Conservation (phyloP, 1,284 basidiomycete genomes). For the Xerocomus nothofagi region DNA sequence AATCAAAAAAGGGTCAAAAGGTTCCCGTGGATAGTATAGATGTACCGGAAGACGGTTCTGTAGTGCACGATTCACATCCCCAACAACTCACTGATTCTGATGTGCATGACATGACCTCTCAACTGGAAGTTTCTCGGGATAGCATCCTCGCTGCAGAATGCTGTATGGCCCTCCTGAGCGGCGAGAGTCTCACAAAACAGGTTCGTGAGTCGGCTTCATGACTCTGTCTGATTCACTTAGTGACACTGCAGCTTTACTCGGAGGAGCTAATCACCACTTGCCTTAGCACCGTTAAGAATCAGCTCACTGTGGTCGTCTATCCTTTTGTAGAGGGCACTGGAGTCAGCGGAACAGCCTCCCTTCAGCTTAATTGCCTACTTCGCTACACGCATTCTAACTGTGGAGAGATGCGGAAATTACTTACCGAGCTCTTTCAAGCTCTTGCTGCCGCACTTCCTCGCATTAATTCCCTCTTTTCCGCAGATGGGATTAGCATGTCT, state of each 20-base stretch:
- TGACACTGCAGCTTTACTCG: constrained; percentile 68
- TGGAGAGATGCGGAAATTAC: constrained; percentile 50
- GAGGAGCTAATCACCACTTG: constrained; percentile 88
- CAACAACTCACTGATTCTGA: constrained; percentile 48
- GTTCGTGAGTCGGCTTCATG: constrained; percentile 41
- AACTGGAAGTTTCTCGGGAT: constrained; percentile 61
- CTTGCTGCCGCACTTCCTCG: constrained; percentile 66
- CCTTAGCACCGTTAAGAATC: constrained; percentile 74
- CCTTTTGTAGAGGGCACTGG: constrained; percentile 81
- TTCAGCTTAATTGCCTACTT: constrained; percentile 56
- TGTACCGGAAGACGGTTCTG: constrained; percentile 22
- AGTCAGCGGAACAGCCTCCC: constrained; percentile 42
- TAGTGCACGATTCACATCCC: constrained; percentile 20
- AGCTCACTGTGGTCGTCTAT: constrained; percentile 78
- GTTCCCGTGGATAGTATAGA: constrained; percentile 31
- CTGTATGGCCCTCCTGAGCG: constrained; percentile 72
- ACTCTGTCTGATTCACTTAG: constrained; percentile 7
- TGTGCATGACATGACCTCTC: constrained; percentile 47
- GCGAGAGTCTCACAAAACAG: constrained; percentile 81
- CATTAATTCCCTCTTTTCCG: constrained; percentile 65
- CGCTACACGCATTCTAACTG: constrained; percentile 41
- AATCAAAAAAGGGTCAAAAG: constrained; percentile 31
- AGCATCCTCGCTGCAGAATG: constrained; percentile 82
- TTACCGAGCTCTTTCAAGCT: constrained; percentile 67
- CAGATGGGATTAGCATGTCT: constrained; percentile 75